Evolutionary conservation across 306 rosid genomes (phyloP).

Genomic region (Lagenaria siceraria): DNA sequence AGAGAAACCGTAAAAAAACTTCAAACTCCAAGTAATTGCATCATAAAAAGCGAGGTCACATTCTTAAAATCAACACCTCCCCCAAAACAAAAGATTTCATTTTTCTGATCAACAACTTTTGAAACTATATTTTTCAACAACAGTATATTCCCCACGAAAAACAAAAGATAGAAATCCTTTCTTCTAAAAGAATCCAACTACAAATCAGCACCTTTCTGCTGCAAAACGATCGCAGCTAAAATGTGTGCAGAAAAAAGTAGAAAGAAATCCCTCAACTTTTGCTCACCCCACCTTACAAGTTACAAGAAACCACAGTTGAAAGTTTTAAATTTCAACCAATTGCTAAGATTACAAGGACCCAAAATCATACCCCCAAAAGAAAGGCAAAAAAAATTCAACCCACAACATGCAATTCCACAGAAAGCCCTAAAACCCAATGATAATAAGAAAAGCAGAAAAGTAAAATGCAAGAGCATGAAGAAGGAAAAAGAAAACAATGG

Average conservation of each 20-base stretch:
- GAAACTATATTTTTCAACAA: neutral
- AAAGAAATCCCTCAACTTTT: neutral
- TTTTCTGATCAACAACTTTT: neutral
- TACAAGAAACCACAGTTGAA: neutral
- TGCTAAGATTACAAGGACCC: neutral
- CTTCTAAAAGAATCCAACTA: neutral
- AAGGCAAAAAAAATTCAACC: neutral
- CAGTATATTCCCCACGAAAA: neutral
- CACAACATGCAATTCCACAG: neutral
- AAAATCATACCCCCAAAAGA: neutral
- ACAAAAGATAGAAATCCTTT: neutral
- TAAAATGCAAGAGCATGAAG: neutral
- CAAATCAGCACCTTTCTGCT: neutral
- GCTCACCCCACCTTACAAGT: neutral
- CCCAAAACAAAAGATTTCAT: neutral
- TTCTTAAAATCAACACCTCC: neutral
- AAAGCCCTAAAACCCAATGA: conserved; percentile 3
- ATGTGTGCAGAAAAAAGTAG: neutral
- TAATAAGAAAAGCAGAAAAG: neutral
- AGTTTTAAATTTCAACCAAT: neutral
- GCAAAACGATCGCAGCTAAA: conserved; percentile 1
- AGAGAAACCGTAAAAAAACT: neutral
- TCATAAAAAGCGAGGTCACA: neutral
- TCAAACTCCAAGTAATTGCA: neutral
- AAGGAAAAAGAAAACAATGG: neutral